These are phyloP conservation scores for Akanthomyces lecanii DNA, from an alignment of 2,329 filamentous ascomycete genomes.

Conservation along the genomic window DNA sequence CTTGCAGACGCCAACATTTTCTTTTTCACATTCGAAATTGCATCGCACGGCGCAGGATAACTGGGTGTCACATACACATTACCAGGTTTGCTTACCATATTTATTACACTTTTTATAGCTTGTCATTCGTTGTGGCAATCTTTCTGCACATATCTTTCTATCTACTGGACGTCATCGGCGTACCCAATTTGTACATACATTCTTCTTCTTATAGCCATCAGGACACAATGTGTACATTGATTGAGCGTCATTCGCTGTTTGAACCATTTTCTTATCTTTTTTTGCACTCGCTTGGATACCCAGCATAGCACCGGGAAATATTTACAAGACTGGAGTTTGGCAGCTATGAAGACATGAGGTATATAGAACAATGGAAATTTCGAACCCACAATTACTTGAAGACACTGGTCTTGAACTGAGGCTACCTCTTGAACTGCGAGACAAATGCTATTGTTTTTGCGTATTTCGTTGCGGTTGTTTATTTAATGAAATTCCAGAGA, in stretches of 20 bases:
- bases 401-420: background rate
- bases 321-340: conserved; percentile 17
- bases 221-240: conserved; percentile 2
- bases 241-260: background rate
- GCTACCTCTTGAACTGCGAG: background rate
- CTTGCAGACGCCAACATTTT: background rate
- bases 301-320: conserved; percentile 27
- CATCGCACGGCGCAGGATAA: conserved; percentile 14
- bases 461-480: background rate
- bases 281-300: conserved; percentile 31
- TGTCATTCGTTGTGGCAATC: conserved; percentile 5
- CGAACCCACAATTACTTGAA: background rate
- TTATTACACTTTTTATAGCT: conserved; percentile 7
- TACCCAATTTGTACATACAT: conserved; percentile 13
- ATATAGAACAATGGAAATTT: conserved; percentile 8
- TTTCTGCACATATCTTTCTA: conserved; percentile 23
- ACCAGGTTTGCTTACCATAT: conserved; percentile 8
- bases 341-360: background rate
- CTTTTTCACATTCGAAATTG: background rate
- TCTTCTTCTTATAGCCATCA: background rate
- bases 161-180: background rate
- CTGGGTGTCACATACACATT: conserved; percentile 7
- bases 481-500: background rate
- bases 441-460: background rate
- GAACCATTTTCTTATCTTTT: conserved; percentile 18